Evolutionary conservation across 1,284 basidiomycete species (phyloP), one percentile per base, ranked within the genome.

Genomic region (Tilletia horrida): DNA sequence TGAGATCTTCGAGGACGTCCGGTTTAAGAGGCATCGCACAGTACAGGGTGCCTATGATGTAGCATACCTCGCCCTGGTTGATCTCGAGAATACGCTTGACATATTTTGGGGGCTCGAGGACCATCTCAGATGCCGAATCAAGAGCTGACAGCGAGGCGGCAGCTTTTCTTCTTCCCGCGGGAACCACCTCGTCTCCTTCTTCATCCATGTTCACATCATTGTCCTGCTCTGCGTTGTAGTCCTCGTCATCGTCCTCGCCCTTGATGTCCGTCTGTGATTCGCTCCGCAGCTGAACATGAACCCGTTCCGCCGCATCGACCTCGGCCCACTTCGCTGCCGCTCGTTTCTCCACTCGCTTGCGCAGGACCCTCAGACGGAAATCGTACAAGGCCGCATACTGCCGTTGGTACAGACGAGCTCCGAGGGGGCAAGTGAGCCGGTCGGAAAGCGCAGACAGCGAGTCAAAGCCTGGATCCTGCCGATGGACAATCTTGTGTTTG

Each of bases 21-120:
- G 95, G 95, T 81, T 99, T 99, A 67, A 97, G 86, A 3, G 91
- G 91, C 96, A 98, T 97, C 70, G 96, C 91, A 87, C 96, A 90
- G 83, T 97, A 99, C 1, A 97, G 88, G 0, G 95, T 98, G 1
- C 95, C 95, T 67, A 96, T 85, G 70, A 98, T 87, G 82, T 90
- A 97, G 83, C 92, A 96, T 64, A 95, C 84, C 73, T 91, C 85
- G 0, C 89, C 89, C 75, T 91, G 91, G 63, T 88, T 85, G 2
- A 98, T 88, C 67, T 98, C 94, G 3, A 98, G 87, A 6, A 97
- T 91, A 43, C 93, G 87, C 18, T 89, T 87, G 25, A 96, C 87
- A 45, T 91, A 86, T 8, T 87, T 83, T 0, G 93, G 71, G 6
- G 70, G 71, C 2, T 71, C 68, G n/a, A 67, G 47, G 65, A 70